A percentile compares a stretch with the other conserved stretches of the same genome.
These are phyloP conservation scores for Psilocybe tampanensis DNA, from an alignment of 768 basidiomycete genomes.

Conservation along the genomic window DNA sequence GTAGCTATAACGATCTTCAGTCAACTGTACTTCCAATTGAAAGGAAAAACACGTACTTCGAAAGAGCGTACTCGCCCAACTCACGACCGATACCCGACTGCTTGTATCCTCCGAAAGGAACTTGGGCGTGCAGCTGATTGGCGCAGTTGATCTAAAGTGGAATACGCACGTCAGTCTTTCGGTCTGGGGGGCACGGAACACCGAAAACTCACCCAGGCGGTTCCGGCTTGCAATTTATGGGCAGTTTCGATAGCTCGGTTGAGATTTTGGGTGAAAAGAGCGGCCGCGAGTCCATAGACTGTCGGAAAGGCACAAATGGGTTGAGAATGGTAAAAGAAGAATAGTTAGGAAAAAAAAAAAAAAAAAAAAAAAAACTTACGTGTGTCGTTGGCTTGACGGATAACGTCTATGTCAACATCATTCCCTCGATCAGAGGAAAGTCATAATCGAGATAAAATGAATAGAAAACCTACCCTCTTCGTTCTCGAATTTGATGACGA, in stretches of 20 bases:
- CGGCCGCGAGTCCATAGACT: conserved; percentile 82
- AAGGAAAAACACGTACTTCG: conserved; percentile 43
- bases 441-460: background rate
- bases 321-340: too few relatives aligned
- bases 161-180: background rate
- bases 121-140: conserved; percentile 50
- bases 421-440: background rate
- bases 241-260: conserved; percentile 73
- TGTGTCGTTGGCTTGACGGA: conserved; percentile 83
- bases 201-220: conserved; percentile 56
- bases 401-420: conserved; percentile 50
- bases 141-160: conserved; percentile 46
- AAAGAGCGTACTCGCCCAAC: conserved; percentile 74
- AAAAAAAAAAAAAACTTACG: conserved; percentile 14
- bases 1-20: conserved; percentile 41
- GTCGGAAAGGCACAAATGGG: too few relatives aligned
- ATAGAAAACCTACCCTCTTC: conserved; percentile 41
- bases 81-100: conserved; percentile 83
- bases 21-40: background rate
- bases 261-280: conserved; percentile 83
- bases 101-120: conserved; percentile 90
- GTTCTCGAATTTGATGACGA: conserved; percentile 74
- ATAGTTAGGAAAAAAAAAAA: too few relatives aligned
- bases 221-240: conserved; percentile 79
- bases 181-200: background rate